phyloP scores from a whole-genome alignment of 176 grass and related monocot genomes.

The Elymus sibiricus region DNA sequence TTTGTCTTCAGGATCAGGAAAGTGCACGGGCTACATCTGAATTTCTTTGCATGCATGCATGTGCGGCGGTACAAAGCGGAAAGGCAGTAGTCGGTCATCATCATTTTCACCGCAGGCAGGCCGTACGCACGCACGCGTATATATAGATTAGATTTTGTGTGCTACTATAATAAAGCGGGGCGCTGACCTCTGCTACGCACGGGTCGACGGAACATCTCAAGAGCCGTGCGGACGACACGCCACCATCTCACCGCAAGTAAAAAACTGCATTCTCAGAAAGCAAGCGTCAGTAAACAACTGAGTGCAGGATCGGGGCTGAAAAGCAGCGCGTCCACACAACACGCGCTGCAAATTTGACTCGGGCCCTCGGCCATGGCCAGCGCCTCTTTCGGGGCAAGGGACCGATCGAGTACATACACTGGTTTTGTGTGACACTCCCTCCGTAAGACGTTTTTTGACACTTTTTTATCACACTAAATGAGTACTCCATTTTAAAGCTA shows the following conservation, averaged over 20 bases:
- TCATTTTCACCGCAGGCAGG: not conserved
- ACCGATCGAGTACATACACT: not conserved
- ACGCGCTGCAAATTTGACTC: not conserved
- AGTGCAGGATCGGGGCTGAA: not conserved
- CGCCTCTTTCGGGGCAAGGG: not conserved
- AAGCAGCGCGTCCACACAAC: slow-evolving; percentile 13
- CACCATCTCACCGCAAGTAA: too few relatives aligned
- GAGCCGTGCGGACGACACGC: not conserved
- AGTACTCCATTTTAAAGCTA: too few relatives aligned
- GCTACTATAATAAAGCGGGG: not conserved
- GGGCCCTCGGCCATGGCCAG: not conserved
- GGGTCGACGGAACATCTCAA: not conserved
- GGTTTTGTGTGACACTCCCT: not conserved
- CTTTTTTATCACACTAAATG: too few relatives aligned
- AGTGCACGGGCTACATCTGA: too few relatives aligned
- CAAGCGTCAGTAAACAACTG: not conserved
- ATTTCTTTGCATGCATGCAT: too few relatives aligned
- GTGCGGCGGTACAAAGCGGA: not conserved
- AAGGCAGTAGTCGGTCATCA: not conserved
- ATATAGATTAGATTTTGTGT: not conserved
- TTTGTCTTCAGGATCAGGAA: too few relatives aligned
- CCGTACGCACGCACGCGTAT: not conserved
- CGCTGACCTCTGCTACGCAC: not conserved
- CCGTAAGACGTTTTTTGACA: too few relatives aligned
- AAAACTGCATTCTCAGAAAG: too few relatives aligned